phyloP scores from a whole-genome alignment of 371 early-diverging fungal genomes.

The Syncephalastrum monosporum region DNA sequence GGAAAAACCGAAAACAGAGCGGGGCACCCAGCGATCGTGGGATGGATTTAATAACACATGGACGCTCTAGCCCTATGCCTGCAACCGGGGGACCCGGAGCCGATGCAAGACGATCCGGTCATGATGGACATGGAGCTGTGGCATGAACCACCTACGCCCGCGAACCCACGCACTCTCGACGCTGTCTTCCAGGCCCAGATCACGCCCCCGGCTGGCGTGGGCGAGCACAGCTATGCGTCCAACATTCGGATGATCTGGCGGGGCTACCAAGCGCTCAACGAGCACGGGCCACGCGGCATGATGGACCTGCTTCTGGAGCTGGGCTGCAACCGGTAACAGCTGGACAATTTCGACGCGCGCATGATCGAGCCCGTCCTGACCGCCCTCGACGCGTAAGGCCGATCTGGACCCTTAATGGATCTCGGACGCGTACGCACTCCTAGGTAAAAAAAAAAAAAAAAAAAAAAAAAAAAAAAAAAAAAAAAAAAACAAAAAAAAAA shows the following conservation, averaged over 20 bases:
- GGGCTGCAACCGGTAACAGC: slow-evolving; percentile 26
- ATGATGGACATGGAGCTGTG: not conserved
- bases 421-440: slow-evolving; percentile 39
- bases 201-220: slow-evolving; percentile 1
- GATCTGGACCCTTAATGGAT: slow-evolving; percentile 45
- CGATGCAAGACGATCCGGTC: no score
- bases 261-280: slow-evolving; percentile 10
- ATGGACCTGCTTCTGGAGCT: slow-evolving; percentile 28
- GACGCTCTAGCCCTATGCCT: no score
- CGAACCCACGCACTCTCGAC: slow-evolving; percentile 6
- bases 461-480: no score
- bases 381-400: slow-evolving; percentile 32
- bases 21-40: no score
- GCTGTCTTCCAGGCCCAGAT: slow-evolving; percentile 16
- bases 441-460: slow-evolving; percentile 39
- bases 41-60: no score
- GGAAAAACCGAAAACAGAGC: no score
- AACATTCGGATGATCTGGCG: slow-evolving; percentile 16
- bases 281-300: slow-evolving; percentile 6
- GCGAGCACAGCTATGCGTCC: slow-evolving; percentile 6
- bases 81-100: no score
- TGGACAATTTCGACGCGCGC: slow-evolving; percentile 43
- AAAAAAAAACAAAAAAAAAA: no score
- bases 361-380: slow-evolving; percentile 49
- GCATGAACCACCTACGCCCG: slow-evolving; percentile 4